These are phyloP conservation scores for Plasmodium inui DNA, from an alignment of 169 alveolate genomes.

Conservation along the genomic window DNA sequence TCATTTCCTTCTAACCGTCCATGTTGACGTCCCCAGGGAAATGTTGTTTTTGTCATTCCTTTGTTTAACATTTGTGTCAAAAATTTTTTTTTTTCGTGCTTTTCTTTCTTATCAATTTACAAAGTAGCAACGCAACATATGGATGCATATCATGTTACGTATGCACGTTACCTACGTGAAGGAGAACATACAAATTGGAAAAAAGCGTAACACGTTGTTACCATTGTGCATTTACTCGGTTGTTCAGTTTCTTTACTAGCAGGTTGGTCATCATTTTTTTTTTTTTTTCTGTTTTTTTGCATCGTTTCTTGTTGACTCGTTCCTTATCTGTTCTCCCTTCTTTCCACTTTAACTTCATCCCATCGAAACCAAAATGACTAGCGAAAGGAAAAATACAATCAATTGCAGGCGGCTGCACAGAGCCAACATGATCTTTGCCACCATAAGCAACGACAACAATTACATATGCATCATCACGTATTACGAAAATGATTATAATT, in stretches of 20 bases:
- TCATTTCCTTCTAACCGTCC: neutral
- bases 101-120: neutral
- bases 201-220: neutral
- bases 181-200: neutral
- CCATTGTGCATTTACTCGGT: neutral
- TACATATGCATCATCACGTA: slow-evolving; percentile 65
- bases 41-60: slow-evolving; percentile 27
- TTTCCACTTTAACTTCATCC: neutral
- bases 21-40: neutral
- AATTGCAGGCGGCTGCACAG: slow-evolving; percentile 54
- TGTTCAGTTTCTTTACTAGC: neutral
- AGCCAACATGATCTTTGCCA: slow-evolving; percentile 62
- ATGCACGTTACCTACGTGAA: neutral
- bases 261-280: neutral
- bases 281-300: neutral
- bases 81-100: neutral
- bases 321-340: neutral
- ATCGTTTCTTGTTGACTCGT: neutral
- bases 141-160: neutral
- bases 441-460: slow-evolving; percentile 48
- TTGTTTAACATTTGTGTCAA: neutral
- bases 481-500: slow-evolving; percentile 40
- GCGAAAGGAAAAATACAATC: slow-evolving; percentile 18
- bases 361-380: slow-evolving; percentile 7
- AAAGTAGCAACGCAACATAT: neutral